These are phyloP conservation scores for Yamadazyma blattariae DNA, from an alignment of 1,139 yeast species.

Conservation along the genomic window DNA sequence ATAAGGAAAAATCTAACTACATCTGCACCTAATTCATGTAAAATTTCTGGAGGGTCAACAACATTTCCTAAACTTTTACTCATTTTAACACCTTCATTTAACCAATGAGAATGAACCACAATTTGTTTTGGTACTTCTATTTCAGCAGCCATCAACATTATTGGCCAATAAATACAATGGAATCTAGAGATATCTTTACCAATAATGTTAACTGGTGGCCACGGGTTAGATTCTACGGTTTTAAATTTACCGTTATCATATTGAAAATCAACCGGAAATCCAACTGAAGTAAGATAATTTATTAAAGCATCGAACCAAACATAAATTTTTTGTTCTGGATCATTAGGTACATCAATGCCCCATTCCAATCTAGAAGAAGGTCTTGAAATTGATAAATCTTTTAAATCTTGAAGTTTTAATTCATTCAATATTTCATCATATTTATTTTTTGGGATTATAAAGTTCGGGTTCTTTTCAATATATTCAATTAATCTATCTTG, in stretches of 20 bases:
- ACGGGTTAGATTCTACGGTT: slow-evolving; percentile 17
- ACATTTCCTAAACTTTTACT: slow-evolving; percentile 92
- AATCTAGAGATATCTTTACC: slow-evolving; percentile 91
- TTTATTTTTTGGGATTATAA: slow-evolving; percentile 63
- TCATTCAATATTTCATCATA: slow-evolving; percentile 58
- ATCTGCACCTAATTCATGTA: slow-evolving; percentile 66
- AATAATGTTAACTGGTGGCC: slow-evolving; percentile 77
- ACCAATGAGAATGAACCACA: slow-evolving; percentile 94
- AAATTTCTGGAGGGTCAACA: slow-evolving; percentile 78
- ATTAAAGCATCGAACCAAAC: slow-evolving; percentile 97
- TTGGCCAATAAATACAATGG: slow-evolving; percentile 95
- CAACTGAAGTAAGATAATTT: slow-evolving; percentile 77
- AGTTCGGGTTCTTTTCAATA: slow-evolving; percentile 48
- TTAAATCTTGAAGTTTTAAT: slow-evolving; percentile 43
- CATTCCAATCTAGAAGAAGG: slow-evolving; percentile 75
- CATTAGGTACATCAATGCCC: slow-evolving; percentile 91
- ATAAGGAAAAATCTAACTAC: slow-evolving; percentile 72
- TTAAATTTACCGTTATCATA: not conserved
- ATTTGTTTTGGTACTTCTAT: slow-evolving; percentile 68
- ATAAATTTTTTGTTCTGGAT: slow-evolving; percentile 73
- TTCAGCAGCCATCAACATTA: slow-evolving; percentile 80
- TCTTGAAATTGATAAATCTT: slow-evolving; percentile 81
- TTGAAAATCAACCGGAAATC: slow-evolving; percentile 42
- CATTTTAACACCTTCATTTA: slow-evolving; percentile 87
- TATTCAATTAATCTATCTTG: slow-evolving; percentile 50